Base-by-base conservation (phyloP, 345 rosid genomes). In the Ceriops tagal region DNA sequence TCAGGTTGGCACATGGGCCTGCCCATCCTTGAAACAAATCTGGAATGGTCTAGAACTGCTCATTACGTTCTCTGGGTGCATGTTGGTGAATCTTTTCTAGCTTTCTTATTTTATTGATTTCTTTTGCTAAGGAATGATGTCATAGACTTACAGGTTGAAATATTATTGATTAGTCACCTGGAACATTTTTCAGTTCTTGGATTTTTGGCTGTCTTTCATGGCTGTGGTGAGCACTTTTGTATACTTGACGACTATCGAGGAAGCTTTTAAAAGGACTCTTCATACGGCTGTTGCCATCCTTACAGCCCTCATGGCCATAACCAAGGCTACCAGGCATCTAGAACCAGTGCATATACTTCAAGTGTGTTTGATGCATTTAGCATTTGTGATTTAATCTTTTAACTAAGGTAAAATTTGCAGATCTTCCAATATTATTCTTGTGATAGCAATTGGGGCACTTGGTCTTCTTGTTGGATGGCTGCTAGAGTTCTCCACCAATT, bases 171-270 rank as follows among this genome's bases (percentile, higher is more conserved):
- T 57, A 31, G 37, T 64, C 71, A 22, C 58, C 34, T 58, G 64
- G 70, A 8, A 77, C 30, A 61, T 75, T 76, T 76, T 81, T 80
- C 96, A 95, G 97, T 95, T 95, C 81, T 85, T 95, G 97, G 99
- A 92, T 81, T 95, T 95, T 71, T 95, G 99, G 99, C 97, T 95
- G 68, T 95, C 99, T 56, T 95, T 95, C 87, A 88, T 95, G 96
- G 99, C 96, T 49, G 93, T 95, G 22, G 87, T 89, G 70, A 89
- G 93, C 83, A 95, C 96, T 10, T 92, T 95, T 53, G 80, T 95
- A 52, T 87, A 87, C 88, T 73, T 92, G 57, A 79, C 96, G 65
- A 87, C 90, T 8, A 82, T 85, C 60, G 75, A 77, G 80, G 99
- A 95, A 85, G 82, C 78, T 53, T 78, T 77, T 61, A 92, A 95